phyloP scores from a whole-genome alignment of 176 grass and related monocot genomes.

The Stipa capillata region DNA sequence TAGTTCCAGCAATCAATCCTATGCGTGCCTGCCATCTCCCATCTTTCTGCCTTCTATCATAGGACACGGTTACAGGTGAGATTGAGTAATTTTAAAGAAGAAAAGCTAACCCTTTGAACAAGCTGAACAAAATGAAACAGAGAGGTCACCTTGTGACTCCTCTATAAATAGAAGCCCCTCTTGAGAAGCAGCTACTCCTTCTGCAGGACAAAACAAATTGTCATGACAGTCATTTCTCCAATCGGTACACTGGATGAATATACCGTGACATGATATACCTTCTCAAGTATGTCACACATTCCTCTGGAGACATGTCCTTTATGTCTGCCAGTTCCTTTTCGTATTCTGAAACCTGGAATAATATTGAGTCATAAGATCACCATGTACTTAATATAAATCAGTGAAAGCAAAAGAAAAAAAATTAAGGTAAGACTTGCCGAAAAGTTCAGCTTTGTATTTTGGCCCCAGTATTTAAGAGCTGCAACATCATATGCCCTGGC shows the following conservation, averaged over 20 bases:
- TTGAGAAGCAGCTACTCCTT: slow-evolving; percentile 96
- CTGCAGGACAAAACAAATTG: slow-evolving; percentile 27
- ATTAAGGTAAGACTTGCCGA: slow-evolving; percentile 15
- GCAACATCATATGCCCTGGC: slow-evolving; percentile 91
- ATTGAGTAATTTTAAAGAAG: neutral
- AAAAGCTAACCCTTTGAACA: neutral
- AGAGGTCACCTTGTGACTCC: slow-evolving; percentile 85
- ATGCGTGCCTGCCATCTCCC: slow-evolving; percentile 97
- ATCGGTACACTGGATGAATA: neutral
- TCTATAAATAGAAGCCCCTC: slow-evolving; percentile 94
- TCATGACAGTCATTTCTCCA: neutral
- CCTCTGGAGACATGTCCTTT: slow-evolving; percentile 64
- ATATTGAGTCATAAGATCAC: slow-evolving; percentile 1
- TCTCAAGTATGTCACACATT: slow-evolving; percentile 84
- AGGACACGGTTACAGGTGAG: slow-evolving; percentile 7
- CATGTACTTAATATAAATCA: neutral
- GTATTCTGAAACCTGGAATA: slow-evolving; percentile 55
- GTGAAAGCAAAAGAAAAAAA: neutral
- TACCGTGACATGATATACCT: slow-evolving; percentile 49
- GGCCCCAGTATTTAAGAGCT: slow-evolving; percentile 88
- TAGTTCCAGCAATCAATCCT: slow-evolving; percentile 79
- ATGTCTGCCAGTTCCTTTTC: slow-evolving; percentile 62
- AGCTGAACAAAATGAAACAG: slow-evolving; percentile 9
- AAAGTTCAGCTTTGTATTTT: slow-evolving; percentile 72
- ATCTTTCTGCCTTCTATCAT: slow-evolving; percentile 85